Percentiles rank a stretch among this genome's conserved stretches.
Evolutionary conservation across 306 rosid species (phyloP).

Genomic region (Fragaria nilgerrensis): DNA sequence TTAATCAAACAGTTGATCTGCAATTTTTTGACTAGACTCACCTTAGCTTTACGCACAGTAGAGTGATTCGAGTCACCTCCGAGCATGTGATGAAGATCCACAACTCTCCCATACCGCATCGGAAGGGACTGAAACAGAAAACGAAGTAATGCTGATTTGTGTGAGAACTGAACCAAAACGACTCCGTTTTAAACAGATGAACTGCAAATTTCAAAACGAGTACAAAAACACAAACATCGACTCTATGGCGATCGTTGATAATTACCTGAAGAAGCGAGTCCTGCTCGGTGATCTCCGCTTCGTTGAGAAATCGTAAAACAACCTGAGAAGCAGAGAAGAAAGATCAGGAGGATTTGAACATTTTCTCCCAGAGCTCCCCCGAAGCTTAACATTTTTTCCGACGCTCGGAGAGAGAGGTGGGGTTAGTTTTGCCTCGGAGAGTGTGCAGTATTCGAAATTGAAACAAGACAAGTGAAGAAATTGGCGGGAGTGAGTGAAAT

Average conservation of each 20-base stretch:
- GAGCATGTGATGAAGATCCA: conserved; percentile 27
- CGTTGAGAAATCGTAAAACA: conserved; percentile 29
- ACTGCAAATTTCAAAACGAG: not conserved
- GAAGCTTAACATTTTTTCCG: not conserved
- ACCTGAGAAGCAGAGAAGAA: not conserved
- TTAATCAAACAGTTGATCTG: not conserved
- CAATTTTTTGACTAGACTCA: conserved; percentile 15
- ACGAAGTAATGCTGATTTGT: not conserved
- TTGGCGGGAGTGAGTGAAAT: too few species aligned
- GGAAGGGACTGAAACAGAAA: conserved; percentile 43
- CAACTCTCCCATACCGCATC: too few species aligned
- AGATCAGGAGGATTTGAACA: not conserved
- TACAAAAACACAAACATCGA: not conserved
- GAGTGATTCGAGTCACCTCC: conserved; percentile 38
- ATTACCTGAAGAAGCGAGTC: conserved; percentile 87
- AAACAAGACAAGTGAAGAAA: too few species aligned
- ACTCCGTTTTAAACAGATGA: not conserved
- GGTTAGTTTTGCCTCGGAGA: too few species aligned
- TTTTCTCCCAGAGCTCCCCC: not conserved
- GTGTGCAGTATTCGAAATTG: too few species aligned
- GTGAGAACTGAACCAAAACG: not conserved
- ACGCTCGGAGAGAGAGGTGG: too few species aligned
- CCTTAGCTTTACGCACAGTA: conserved; percentile 58
- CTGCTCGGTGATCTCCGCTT: conserved; percentile 87
- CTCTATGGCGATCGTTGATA: conserved; percentile 24